Conservation (phyloP, 345 rosid genomes). For the Iberis pinnata region DNA sequence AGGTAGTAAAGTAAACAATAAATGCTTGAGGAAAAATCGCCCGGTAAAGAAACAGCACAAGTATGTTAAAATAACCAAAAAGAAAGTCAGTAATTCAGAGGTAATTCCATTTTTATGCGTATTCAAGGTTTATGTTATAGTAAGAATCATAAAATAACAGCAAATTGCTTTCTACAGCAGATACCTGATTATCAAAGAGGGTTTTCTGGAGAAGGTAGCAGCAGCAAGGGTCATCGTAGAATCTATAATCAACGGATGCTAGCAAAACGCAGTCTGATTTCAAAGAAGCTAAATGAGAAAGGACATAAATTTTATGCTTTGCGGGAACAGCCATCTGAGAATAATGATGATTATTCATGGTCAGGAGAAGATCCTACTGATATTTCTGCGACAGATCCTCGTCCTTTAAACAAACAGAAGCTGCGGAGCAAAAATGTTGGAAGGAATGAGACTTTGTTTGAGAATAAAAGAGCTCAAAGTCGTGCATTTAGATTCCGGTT, state of each 20-base stretch:
- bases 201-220: slow-evolving; percentile 34
- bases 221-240: slow-evolving; percentile 43
- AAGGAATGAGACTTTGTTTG: slow-evolving; percentile 2
- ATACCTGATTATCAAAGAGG: slow-evolving; percentile 34
- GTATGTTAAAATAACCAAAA: slow-evolving; percentile 47
- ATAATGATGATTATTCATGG: slow-evolving; percentile 38
- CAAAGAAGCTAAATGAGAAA: slow-evolving; percentile 42
- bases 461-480: slow-evolving; percentile 17
- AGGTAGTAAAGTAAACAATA: slow-evolving; percentile 34
- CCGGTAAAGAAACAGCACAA: slow-evolving; percentile 45
- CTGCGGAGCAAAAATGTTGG: slow-evolving; percentile 24
- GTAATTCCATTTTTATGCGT: slow-evolving; percentile 25
- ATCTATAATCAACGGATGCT: slow-evolving; percentile 51
- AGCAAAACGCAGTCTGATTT: slow-evolving; percentile 48
- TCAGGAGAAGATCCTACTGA: slow-evolving; percentile 36
- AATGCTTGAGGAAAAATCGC: slow-evolving; percentile 40
- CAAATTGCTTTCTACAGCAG: slow-evolving; percentile 32
- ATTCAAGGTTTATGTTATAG: neutral
- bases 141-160: slow-evolving; percentile 34
- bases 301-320: slow-evolving; percentile 41
- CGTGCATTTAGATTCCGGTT: slow-evolving; percentile 10
- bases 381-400: slow-evolving; percentile 33
- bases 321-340: slow-evolving; percentile 40
- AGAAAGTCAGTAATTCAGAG: slow-evolving; percentile 43
- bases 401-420: slow-evolving; percentile 31